Evolutionary conservation across 1,284 basidiomycete species (phyloP).

Genomic region (Athelia sp.): DNA sequence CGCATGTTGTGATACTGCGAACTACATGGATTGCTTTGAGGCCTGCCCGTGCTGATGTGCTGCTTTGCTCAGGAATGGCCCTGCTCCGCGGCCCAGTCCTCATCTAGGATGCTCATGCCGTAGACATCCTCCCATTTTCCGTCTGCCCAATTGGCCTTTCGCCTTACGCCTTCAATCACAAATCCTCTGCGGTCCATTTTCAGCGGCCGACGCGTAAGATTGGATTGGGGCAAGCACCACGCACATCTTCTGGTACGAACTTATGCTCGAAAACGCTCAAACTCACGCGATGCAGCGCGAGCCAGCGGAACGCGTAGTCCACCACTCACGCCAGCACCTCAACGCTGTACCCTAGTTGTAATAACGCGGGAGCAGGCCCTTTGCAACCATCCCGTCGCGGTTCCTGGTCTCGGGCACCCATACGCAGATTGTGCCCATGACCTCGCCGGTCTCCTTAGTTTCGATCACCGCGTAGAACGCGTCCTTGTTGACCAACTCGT

Average conservation of each 20-base stretch:
- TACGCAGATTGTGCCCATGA: conserved; percentile 31
- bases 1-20: too few relatives aligned
- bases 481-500: conserved; percentile 7
- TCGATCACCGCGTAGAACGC: conserved; percentile 28
- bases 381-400: conserved; percentile 22
- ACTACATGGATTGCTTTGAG: too few relatives aligned
- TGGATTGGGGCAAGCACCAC: conserved; percentile 4
- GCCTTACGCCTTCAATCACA: conserved; percentile 22
- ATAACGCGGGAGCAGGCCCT: conserved; percentile 17
- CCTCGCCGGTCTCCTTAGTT: conserved; percentile 23
- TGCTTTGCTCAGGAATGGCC: too few relatives aligned
- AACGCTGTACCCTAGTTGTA: conserved; percentile 26
- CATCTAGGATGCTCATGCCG: conserved; percentile 20
- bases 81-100: conserved; percentile 13
- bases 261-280: conserved; percentile 20
- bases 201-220: not conserved
- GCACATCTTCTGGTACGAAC: conserved; percentile 25
- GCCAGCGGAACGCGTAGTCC: conserved; percentile 23
- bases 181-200: conserved; percentile 22
- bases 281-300: conserved; percentile 25
- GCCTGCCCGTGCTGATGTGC: too few relatives aligned
- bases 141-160: conserved; percentile 21
- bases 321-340: conserved; percentile 25
- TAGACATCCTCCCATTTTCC: conserved; percentile 22
- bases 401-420: conserved; percentile 22